Evolutionary conservation across 2,329 filamentous ascomycete species (phyloP).

Genomic region (Cladosporium velox): DNA sequence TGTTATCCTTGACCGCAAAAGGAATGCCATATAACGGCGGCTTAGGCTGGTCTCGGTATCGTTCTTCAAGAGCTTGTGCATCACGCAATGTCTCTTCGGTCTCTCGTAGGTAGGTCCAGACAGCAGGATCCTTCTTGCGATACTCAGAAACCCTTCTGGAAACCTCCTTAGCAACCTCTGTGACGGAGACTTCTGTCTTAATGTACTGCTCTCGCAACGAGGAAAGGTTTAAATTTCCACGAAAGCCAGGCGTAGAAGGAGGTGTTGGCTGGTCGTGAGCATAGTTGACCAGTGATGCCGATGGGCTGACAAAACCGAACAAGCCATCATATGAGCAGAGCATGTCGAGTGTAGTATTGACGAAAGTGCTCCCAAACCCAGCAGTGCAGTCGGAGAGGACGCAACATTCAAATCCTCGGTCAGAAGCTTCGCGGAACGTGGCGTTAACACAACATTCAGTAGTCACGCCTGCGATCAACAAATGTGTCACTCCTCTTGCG

Average conservation of each 20-base stretch:
- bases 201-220: constrained; percentile 49
- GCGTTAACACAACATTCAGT: constrained; percentile 58
- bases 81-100: constrained; percentile 44
- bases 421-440: constrained; percentile 59
- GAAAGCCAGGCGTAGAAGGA: constrained; percentile 42
- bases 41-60: constrained; percentile 45
- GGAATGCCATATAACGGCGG: constrained; percentile 58
- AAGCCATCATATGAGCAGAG: constrained; percentile 55
- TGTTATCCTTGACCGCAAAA: constrained; percentile 60
- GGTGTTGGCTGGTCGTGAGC: constrained; percentile 35
- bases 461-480: constrained; percentile 57
- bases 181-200: constrained; percentile 46
- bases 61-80: constrained; percentile 44
- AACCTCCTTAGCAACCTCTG: constrained; percentile 46
- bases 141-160: constrained; percentile 54
- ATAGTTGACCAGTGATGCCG: constrained; percentile 44
- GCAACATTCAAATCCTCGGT: constrained; percentile 57
- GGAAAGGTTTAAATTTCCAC: constrained; percentile 48
- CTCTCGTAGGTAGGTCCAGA: constrained; percentile 53
- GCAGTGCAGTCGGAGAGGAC: constrained; percentile 53
- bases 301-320: constrained; percentile 47
- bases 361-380: constrained; percentile 51
- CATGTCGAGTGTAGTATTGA: constrained; percentile 52
- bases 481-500: constrained; percentile 54
- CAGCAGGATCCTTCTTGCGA: constrained; percentile 48